Percentiles rank a stretch among this genome's conserved stretches.
These are phyloP conservation scores for Hygrophila difformis DNA, from an alignment of 257 asterid species.

Conservation along the genomic window DNA sequence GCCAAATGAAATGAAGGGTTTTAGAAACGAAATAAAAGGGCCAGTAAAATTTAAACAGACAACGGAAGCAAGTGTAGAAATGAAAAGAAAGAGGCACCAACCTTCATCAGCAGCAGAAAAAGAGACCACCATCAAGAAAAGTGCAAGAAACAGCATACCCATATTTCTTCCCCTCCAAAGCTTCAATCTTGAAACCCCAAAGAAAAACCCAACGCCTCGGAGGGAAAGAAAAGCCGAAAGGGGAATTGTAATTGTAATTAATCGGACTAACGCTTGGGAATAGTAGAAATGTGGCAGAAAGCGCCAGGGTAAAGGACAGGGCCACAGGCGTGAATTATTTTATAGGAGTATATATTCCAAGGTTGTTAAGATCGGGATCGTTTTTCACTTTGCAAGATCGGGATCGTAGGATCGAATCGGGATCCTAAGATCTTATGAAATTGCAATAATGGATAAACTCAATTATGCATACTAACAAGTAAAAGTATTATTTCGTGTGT, in stretches of 20 bases:
- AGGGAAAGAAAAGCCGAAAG: slow-evolving; percentile 4
- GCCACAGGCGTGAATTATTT: too few relatives aligned
- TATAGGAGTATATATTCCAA: too few relatives aligned
- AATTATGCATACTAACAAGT: too few relatives aligned
- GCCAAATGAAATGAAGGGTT: background rate
- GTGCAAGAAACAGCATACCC: slow-evolving; percentile 29
- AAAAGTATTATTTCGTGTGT: too few relatives aligned
- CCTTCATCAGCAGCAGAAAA: slow-evolving; percentile 50
- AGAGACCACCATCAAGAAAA: slow-evolving; percentile 30
- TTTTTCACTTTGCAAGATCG: too few relatives aligned
- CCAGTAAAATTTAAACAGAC: background rate
- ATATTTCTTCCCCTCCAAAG: slow-evolving; percentile 27
- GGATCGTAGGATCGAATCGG: too few relatives aligned
- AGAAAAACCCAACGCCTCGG: background rate
- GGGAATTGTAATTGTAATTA: background rate
- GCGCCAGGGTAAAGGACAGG: too few relatives aligned
- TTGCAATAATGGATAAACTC: too few relatives aligned
- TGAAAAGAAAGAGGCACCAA: slow-evolving; percentile 9
- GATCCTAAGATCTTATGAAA: too few relatives aligned
- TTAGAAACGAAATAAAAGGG: background rate
- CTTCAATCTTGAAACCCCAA: slow-evolving; percentile 21
- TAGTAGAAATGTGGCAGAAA: too few relatives aligned
- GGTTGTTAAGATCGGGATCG: too few relatives aligned
- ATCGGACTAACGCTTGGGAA: too few relatives aligned
- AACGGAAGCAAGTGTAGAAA: background rate